Conservation (phyloP, 768 basidiomycete species). For the Boletus bicolor region DNA sequence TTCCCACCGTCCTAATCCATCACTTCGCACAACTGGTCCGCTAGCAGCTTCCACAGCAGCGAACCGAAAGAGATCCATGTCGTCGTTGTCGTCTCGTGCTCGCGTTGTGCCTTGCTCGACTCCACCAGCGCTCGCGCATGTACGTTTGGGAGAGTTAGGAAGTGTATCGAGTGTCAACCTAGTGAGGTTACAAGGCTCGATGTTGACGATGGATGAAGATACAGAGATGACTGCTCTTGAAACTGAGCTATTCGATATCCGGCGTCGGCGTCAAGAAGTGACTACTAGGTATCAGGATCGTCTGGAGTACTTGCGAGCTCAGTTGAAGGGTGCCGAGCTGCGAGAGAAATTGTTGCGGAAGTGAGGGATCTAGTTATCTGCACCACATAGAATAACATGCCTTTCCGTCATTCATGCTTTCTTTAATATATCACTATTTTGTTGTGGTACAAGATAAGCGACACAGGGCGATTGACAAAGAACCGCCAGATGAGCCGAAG, state of each 20-base stretch:
- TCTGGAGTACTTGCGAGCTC: slow-evolving; percentile 76
- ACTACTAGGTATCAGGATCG: slow-evolving; percentile 68
- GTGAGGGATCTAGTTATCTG: slow-evolving; percentile 27
- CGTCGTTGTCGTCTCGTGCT: slow-evolving; percentile 54
- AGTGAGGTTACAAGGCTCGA: slow-evolving; percentile 36
- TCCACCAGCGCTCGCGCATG: slow-evolving; percentile 29
- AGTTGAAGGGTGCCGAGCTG: slow-evolving; percentile 78
- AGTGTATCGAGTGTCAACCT: slow-evolving; percentile 52
- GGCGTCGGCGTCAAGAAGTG: slow-evolving; percentile 67
- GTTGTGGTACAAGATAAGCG: not conserved
- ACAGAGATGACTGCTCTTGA: slow-evolving; percentile 40
- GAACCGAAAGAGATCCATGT: slow-evolving; percentile 56
- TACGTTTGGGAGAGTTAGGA: slow-evolving; percentile 32
- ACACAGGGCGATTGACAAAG: not conserved
- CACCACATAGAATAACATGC: not conserved
- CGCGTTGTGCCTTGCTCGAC: slow-evolving; percentile 35
- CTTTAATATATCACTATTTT: slow-evolving; percentile 6
- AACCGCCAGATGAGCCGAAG: not conserved
- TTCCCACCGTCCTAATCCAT: slow-evolving; percentile 41
- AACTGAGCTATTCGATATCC: slow-evolving; percentile 66
- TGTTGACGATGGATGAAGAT: slow-evolving; percentile 33
- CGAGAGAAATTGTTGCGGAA: slow-evolving; percentile 76
- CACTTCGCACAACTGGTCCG: slow-evolving; percentile 34
- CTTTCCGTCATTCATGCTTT: slow-evolving; percentile 14
- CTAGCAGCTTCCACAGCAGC: slow-evolving; percentile 30